Base-by-base conservation (phyloP, 2,329 filamentous ascomycete genomes). In the Metarhizium guizhouense region DNA sequence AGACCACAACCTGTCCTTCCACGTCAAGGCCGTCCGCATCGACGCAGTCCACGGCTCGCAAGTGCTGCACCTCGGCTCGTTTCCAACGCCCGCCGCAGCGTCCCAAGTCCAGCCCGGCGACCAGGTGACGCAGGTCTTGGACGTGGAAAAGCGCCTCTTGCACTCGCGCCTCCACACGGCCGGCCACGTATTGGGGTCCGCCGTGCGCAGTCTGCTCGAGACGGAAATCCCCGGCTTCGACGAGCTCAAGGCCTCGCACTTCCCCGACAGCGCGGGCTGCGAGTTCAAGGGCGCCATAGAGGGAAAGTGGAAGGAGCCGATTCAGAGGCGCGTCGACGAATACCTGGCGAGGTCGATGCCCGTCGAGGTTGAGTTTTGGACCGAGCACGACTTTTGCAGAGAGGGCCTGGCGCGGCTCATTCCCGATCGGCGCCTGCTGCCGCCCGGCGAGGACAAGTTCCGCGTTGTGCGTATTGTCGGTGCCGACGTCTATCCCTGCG, bases 111-210 rank as follows among this genome's bases (percentile, higher is more conserved):
- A 63, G 2, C 52, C 67, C 0, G 77, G 75, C 3, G 70, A 78
- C 0, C 25, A 25, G 4, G 25, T 25, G 25, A 25, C 25, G 25
- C 25, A 25, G 25, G 25, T 25, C 25, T 4, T 25, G 25, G 59
- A 65, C 0, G 73, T 86, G 14, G 76, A 80, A 18, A 86, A 83
- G 60, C 78, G 87, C 0, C 64, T 75, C 0, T 73, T 87, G 0
- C 83, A 86, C 70, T 88, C 85, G 0, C 79, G 86, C 1, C 76
- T 86, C 0, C 87, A 91, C 68, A 90, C 87, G 0, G 87, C 85
- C 0, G 87, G 87, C 38, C 87, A 91, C 62, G 80, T 90, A 3
- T 77, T 90, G 1, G 86, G 87, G 3, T 70, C 82, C 0, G 86
- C 87, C 0, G 82, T 89, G n/a, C 76, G 81, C 1, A 72, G 77